phyloP scores from a whole-genome alignment of 2,329 filamentous ascomycete genomes.

The Cercospora sojina region DNA sequence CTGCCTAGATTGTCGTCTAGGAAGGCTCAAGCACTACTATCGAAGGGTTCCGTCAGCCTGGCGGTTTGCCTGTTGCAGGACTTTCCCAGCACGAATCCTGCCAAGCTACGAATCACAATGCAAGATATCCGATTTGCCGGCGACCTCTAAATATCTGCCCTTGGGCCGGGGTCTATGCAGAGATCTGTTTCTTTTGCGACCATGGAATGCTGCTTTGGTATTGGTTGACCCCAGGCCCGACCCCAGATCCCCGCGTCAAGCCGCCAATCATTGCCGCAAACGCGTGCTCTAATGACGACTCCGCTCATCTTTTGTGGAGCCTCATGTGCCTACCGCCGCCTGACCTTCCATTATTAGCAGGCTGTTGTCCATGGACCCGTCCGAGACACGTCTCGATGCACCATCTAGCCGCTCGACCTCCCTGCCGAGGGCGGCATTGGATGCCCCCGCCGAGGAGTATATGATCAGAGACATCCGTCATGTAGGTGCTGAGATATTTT shows the following conservation, averaged over 20 bases:
- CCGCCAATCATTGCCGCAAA: slow-evolving; percentile 4
- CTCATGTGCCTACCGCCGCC: slow-evolving; percentile 13
- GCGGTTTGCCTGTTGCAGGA: background rate
- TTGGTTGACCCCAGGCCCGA: slow-evolving; percentile 1
- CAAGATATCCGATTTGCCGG: background rate
- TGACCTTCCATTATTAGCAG: slow-evolving; percentile 13
- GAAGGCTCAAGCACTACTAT: background rate
- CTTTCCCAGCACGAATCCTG: background rate
- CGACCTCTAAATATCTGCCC: background rate
- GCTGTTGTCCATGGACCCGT: slow-evolving; percentile 1
- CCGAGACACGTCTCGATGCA: slow-evolving; percentile 14
- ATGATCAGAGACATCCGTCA: slow-evolving; percentile 7
- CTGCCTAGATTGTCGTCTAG: background rate
- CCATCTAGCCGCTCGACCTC: slow-evolving; percentile 8
- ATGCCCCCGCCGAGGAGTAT: slow-evolving; percentile 13
- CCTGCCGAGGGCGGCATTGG: slow-evolving; percentile 3
- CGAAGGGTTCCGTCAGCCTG: background rate
- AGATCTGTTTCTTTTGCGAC: background rate
- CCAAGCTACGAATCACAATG: background rate
- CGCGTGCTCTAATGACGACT: background rate
- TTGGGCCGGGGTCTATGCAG: background rate
- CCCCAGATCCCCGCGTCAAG: slow-evolving; percentile 12
- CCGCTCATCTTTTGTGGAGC: slow-evolving; percentile 8
- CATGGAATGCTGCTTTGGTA: background rate
- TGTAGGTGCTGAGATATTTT: background rate